These are phyloP conservation scores for Yarrowia divulgata DNA, from an alignment of 805 yeast genomes.

Conservation along the genomic window DNA sequence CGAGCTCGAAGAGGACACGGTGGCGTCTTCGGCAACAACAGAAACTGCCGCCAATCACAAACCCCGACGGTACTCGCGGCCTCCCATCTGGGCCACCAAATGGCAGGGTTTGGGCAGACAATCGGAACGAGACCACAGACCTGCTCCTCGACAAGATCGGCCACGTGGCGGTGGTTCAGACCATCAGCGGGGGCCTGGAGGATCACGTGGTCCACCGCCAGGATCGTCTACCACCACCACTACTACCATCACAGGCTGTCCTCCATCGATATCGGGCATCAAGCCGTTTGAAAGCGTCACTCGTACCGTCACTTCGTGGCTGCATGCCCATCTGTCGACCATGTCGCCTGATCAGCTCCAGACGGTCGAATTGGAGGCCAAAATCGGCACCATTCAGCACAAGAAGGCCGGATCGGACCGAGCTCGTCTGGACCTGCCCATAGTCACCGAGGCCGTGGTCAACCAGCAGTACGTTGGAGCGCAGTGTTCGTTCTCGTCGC, in stretches of 20 bases:
- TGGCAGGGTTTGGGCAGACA: conserved; percentile 59
- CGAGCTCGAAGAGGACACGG: not conserved
- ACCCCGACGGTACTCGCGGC: conserved; percentile 57
- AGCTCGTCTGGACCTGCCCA: conserved; percentile 45
- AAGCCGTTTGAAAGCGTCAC: conserved; percentile 83
- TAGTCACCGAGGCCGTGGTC: conserved; percentile 49
- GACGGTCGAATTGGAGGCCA: conserved; percentile 57
- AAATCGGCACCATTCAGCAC: conserved; percentile 48
- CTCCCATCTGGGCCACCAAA: conserved; percentile 86
- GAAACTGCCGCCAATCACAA: conserved; percentile 44
- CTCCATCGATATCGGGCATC: conserved; percentile 71
- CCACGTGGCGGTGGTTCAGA: no score
- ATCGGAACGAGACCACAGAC: conserved; percentile 1
- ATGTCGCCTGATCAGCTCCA: conserved; percentile 45
- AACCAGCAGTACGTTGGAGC: conserved; percentile 46
- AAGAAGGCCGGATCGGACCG: conserved; percentile 47
- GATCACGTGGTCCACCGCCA: not conserved
- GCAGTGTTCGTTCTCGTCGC: conserved; percentile 47
- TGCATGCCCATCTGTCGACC: conserved; percentile 73
- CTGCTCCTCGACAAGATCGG: not conserved
- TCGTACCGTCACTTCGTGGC: conserved; percentile 85
- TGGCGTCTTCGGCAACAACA: not conserved
- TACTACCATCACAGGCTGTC: conserved; percentile 49
- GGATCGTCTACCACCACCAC: not conserved
- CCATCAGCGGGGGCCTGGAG: not conserved